Conservation (phyloP, 257 asterid species). For the Gentiana macrophylla region DNA sequence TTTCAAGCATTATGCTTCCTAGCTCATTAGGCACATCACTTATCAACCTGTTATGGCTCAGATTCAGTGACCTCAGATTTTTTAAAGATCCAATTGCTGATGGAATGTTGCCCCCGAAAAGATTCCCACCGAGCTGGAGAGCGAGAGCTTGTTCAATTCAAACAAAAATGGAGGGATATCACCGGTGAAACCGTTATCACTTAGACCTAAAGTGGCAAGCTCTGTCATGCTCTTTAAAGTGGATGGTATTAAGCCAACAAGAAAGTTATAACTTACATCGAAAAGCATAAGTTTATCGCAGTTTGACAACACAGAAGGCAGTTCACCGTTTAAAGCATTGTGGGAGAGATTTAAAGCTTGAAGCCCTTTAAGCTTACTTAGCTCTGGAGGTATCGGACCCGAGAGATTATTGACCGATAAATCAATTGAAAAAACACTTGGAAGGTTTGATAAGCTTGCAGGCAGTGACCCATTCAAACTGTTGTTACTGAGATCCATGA, state of each 20-base stretch:
- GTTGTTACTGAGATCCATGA: constrained; percentile 42
- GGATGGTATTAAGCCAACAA: constrained; percentile 52
- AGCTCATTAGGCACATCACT: constrained; percentile 45
- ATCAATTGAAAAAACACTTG: constrained; percentile 23
- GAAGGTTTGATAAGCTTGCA: constrained; percentile 29
- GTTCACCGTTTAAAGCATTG: constrained; percentile 31
- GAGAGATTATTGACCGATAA: constrained; percentile 36
- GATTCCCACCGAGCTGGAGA: constrained; percentile 63
- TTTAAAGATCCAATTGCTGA: constrained; percentile 23
- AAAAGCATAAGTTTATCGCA: neutral
- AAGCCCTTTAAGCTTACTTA: constrained; percentile 32
- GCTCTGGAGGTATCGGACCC: constrained; percentile 31
- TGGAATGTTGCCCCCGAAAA: constrained; percentile 42
- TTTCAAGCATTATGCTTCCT: constrained; percentile 45
- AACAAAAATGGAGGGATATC: constrained; percentile 42
- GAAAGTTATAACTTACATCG: constrained; percentile 38
- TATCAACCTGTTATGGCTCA: constrained; percentile 42
- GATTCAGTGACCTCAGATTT: constrained; percentile 45
- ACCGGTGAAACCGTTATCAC: constrained; percentile 48
- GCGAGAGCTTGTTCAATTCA: constrained; percentile 42
- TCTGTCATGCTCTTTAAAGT: constrained; percentile 36
- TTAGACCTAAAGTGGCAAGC: constrained; percentile 38
- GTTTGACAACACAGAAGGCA: constrained; percentile 30
- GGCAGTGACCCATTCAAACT: constrained; percentile 31
- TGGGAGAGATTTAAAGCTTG: constrained; percentile 36